Evolutionary conservation across 2,329 filamentous ascomycete species (phyloP).

Genomic region (Gyromitra esculenta): DNA sequence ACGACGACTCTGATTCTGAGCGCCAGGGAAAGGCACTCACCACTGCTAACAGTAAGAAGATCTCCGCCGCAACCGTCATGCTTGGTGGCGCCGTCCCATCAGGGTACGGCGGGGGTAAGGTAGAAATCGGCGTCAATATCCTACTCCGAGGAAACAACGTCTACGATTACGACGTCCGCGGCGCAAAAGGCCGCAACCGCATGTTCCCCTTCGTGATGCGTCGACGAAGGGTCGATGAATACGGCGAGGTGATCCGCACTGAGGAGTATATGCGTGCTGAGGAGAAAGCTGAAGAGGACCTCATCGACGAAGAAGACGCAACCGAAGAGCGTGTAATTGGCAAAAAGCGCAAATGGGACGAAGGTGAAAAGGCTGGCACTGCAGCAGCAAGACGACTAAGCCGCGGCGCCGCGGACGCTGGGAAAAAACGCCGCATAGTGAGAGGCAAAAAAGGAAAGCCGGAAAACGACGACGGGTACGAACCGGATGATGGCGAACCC

Average conservation of each 20-base stretch:
- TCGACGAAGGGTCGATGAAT: conserved; percentile 84
- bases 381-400: conserved; percentile 38
- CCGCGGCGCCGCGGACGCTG: conserved; percentile 60
- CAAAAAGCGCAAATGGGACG: conserved; percentile 92
- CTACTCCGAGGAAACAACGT: conserved; percentile 86
- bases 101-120: conserved; percentile 43
- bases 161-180: conserved; percentile 91
- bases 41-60: conserved; percentile 69
- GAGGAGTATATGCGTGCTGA: conserved; percentile 95
- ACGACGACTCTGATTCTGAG: conserved; percentile 88
- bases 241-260: conserved; percentile 89
- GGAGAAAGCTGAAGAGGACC: conserved; percentile 80
- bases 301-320: conserved; percentile 68
- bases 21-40: conserved; percentile 67
- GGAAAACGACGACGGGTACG: conserved; percentile 63
- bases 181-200: conserved; percentile 89
- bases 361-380: conserved; percentile 55
- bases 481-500: conserved; percentile 65
- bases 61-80: conserved; percentile 52
- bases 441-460: conserved; percentile 65
- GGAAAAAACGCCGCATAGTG: conserved; percentile 70
- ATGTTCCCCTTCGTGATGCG: conserved; percentile 89
- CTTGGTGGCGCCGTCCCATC: conserved; percentile 49
- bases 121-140: conserved; percentile 87
- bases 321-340: conserved; percentile 67